Evolutionary conservation across 164 flowering plant species (phyloP).

Genomic region (Nymphaea thermarum): DNA sequence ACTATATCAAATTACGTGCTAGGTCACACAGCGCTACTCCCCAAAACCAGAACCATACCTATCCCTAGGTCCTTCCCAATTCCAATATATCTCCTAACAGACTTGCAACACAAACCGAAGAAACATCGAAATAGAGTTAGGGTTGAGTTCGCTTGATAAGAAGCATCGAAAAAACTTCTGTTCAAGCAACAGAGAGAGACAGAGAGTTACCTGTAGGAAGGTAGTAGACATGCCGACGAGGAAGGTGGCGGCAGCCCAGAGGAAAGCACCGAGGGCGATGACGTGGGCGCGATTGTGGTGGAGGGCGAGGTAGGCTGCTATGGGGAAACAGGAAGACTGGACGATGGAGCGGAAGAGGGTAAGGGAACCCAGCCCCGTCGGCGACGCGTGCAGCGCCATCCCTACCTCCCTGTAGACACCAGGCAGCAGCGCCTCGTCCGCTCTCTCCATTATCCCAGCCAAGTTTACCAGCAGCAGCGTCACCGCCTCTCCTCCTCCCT

Average conservation of each 20-base stretch:
- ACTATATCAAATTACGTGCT: too few relatives aligned
- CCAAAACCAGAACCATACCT: too few relatives aligned
- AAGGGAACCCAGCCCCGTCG: conserved; percentile 63
- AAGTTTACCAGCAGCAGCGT: conserved; percentile 67
- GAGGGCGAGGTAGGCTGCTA: conserved; percentile 62
- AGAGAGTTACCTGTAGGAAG: conserved; percentile 43
- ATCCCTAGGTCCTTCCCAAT: too few relatives aligned
- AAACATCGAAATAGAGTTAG: not conserved
- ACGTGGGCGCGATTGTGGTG: conserved; percentile 69
- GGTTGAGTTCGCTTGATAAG: not conserved
- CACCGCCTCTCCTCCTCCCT: conserved; percentile 19
- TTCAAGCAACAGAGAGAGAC: not conserved
- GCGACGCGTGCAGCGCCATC: conserved; percentile 61
- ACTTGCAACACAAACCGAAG: too few relatives aligned
- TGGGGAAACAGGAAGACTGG: conserved; percentile 63
- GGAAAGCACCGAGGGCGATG: conserved; percentile 75
- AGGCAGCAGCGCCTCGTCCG: conserved; percentile 78
- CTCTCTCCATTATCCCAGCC: conserved; percentile 78
- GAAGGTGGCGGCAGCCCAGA: conserved; percentile 91
- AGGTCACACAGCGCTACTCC: too few relatives aligned
- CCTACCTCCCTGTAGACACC: conserved; percentile 86
- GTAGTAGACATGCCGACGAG: conserved; percentile 74
- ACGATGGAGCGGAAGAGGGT: conserved; percentile 76
- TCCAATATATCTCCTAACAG: too few relatives aligned
- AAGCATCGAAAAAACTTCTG: too few relatives aligned